Conservation (phyloP, 2,329 filamentous ascomycete genomes). For the Trichoderma harzianum region DNA sequence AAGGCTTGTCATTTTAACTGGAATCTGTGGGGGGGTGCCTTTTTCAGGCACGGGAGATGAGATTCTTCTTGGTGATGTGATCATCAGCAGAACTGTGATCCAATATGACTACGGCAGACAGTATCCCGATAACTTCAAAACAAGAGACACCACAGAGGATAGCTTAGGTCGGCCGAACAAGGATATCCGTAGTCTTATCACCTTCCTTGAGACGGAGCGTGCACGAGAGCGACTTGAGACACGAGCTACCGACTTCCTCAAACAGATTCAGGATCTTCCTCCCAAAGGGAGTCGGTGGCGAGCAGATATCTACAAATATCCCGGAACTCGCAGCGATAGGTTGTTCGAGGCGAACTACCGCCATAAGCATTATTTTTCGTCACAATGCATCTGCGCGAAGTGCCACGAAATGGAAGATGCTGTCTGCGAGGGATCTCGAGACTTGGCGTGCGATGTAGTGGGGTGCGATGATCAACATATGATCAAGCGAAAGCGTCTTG, state of each 20-base stretch:
- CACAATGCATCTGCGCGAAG: background rate
- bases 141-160: background rate
- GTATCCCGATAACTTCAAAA: background rate
- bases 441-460: accelerated
- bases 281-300: background rate
- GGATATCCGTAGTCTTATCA: background rate
- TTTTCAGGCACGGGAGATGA: background rate
- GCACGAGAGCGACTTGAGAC: background rate
- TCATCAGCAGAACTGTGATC: background rate
- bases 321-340: background rate
- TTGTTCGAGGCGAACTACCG: background rate
- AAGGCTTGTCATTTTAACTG: background rate
- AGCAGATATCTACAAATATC: background rate
- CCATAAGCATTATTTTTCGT: background rate
- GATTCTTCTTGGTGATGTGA: background rate
- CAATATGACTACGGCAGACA: background rate
- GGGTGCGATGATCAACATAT: background rate
- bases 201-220: background rate
- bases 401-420: background rate
- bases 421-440: background rate
- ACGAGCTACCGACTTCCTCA: background rate
- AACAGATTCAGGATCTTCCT: background rate
- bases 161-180: background rate
- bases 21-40: background rate
- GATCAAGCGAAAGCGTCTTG: background rate